Base-by-base conservation (phyloP, 305 asterid genomes). In the Solanum chacoense region DNA sequence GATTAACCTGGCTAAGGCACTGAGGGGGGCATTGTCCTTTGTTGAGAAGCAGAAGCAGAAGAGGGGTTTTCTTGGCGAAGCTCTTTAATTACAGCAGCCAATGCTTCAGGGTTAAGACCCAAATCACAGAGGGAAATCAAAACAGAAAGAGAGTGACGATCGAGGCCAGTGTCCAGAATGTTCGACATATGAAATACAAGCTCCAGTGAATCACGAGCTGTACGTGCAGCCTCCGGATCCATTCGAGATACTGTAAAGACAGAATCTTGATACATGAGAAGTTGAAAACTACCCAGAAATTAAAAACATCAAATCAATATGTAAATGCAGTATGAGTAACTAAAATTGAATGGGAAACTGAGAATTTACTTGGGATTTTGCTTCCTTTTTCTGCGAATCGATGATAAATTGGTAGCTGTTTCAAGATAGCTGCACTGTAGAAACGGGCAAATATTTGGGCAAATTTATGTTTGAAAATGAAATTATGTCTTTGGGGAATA, bases 31-130 rank as follows among this genome's bases (percentile, higher is more conserved):
- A 45, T 16, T 20, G 16, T 83, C 72, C 40, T 29, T 50, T 83
- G 40, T 0, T 45, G 4, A 50, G 92, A 65, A 84, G 94, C 79
- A 59, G 67, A 55, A 50, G 63, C 63, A 59, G 92, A n/a, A 35
- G 92, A 87, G 4, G 91, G 92, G 2, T 91, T 34, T 89, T 92
- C 94, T 73, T 91, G 78, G 67, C 93, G 94, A 74, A 95, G 94
- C 94, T 95, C 98, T 94, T 93, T 95, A 75, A 96, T 95, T 2
- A 95, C 93, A 86, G 97, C 95, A 73, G 98, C 98, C 38, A 96
- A 90, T 16, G 98, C 91, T 79, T 96, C 98, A 2, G 98, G 98
- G 80, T 94, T 95, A 87, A 95, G 35, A 38, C 97, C 98, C 92
- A 93, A 88, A 87, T 96, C 98, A 40, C 97, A 95, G 20, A 96